Base-by-base conservation (phyloP, 208 protist genomes). In the Trypanosoma melophagium region DNA sequence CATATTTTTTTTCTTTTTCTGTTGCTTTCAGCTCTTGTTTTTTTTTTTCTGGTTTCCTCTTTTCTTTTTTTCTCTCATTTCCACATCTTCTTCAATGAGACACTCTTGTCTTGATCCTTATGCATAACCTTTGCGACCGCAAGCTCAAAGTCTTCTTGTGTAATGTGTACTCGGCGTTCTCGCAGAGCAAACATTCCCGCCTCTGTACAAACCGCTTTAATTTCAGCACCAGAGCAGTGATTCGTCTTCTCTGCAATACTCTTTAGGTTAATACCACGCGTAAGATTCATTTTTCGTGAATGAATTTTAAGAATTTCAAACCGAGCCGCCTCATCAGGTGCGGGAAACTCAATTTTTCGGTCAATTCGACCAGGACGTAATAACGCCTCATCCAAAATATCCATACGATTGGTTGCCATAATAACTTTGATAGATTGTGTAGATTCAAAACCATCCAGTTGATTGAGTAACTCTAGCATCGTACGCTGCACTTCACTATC, bases 391-490 rank as follows among this genome's bases (percentile, higher is more conserved):
- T 99, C 99, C 9, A 99, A 86, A 64, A 99, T 99, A 78, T 99
- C 99, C 61, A 99, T 99, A 66, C 99, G 97, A 85, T 99, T 99
- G 12, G 99, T 99, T 12, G 98, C 98, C 93, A 97, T 97, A 57
- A 96, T 94, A 45, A 99, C 97, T 83, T 99, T 99, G 77, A 99
- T 99, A 73, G 97, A 99, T 68, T 99, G 96, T 16, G 97, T 98
- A 10, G 97, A 70, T 87, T 99, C 99, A 69, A 99, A 99, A 51
- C 99, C 99, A 79, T 99, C 99, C 19, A 99, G 87, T 90, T 99
- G 98, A 72, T 99, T 99, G 25, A 99, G 90, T 38, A 99, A 86
- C 94, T 99, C 99, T 17, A 99, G 83, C 99, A 99, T 99, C n/a
- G 99, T 99, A 40, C 99, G 94, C 87, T 99, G 98, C 60, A 99